Evolutionary conservation across 148 eudicot genomes (phyloP), one percentile per base, ranked within the genome.

Genomic region (Persicaria maculosa): DNA sequence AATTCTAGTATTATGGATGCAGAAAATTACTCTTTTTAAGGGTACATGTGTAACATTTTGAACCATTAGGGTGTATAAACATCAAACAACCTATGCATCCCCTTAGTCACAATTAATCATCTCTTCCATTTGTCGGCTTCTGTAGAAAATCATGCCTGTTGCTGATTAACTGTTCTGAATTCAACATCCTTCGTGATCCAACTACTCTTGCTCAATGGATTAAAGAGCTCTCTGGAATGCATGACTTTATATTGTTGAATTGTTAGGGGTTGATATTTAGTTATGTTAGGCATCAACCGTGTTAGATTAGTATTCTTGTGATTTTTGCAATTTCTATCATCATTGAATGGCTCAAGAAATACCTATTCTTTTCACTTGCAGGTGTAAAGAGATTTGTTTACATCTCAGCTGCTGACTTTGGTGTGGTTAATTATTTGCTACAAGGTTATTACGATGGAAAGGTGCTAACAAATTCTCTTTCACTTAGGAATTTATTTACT

Each of bases 401-500:
- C 75, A 82, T 91, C 61, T 91, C 97, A 74, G 97, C 97, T 74
- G 91, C 93, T 75, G 97, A 87, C 81, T 91, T 85, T 82, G 97
- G 97, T 10, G 59, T 87, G 74, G 82, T 86, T 15, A 91, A 91
- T 80, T 91, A 89, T 74, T 58, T 89, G 76, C 83, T 91, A 36
- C 88, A 82, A 84, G 97, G 97, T 46, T 91, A 91, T 82, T 91
- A 91, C 44, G 88, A 89, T 53, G 97, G 93, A 76, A 91, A 91
- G 97, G 97, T 91, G 89, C 44, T 55, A 55, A 65, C 70, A 65
- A 65, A 40, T 65, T 65, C 9, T 36, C 14, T 65, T 3, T 43
- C 70, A 65, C 70, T 14, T 5, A 40, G 70, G 5, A 62, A 65
- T 36, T 9, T 19, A 65, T 65, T 19, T 36, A 0, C 47, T 46